Evolutionary conservation across 1,284 basidiomycete genomes (phyloP), one percentile per base, ranked within the genome.

Genomic region (Malassezia obtusa): DNA sequence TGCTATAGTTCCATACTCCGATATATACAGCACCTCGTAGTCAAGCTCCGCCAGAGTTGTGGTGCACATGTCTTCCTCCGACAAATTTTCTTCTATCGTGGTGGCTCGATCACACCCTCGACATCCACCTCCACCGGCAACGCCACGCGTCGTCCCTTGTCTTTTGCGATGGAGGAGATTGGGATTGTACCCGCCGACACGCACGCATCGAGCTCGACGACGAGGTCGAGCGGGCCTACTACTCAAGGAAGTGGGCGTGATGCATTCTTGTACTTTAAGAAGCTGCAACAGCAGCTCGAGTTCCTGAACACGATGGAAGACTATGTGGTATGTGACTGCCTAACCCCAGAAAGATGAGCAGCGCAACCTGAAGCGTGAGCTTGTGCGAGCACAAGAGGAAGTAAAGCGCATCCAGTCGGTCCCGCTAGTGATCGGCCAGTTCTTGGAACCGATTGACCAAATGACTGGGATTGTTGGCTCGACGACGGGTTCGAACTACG

Each of bases 321-420:
- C 75, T 99, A 99, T 75, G 95, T 99, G 49, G 54, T 59, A 40
- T 40, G 45, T 15, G 52, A 52, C 2, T 14, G 21, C 22, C 31
- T 35, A 11, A 24, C 26, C 22, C 9, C 47, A 57, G 76, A 95
- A 98, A 73, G 94, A 99, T 67, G 94, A 99, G 76, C 92, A 96
- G 71, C 86, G 88, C 24, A 98, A 96, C 75, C 81, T 99, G 55
- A 94, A 96, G 75, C 84, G 92, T 54, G 94, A 99, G 77, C 84
- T 98, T 54, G 86, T 98, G 61, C 86, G 94, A 57, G 94, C 94
- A 0, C 92, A 98, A 71, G 94, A 99, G 76, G 94, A 99, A 78
- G 94, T 99, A 67, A 96, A 96, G 78, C 86, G 94, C 52, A 99
- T 99, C 73, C 91, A 99, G 78, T 89, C 88, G 45, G 94, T 98